Evolutionary conservation across 148 eudicot species (phyloP).

Genomic region (Tetragonia tetragonoides): DNA sequence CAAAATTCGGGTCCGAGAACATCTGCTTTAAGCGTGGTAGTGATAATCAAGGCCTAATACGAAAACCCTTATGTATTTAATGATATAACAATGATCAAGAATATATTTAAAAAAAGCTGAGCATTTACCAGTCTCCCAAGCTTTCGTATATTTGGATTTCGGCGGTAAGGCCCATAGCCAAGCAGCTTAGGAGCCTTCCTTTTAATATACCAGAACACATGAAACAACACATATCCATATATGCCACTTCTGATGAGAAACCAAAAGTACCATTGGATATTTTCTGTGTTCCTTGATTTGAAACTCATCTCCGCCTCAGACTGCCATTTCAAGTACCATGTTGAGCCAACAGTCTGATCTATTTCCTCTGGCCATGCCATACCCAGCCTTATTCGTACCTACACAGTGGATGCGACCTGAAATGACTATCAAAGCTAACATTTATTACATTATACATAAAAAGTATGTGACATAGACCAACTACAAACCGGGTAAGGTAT

Average conservation of each 20-base stretch:
- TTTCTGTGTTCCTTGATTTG: constrained; percentile 44
- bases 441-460: constrained; percentile 1
- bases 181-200: constrained; percentile 59
- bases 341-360: constrained; percentile 51
- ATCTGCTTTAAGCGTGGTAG: neutral
- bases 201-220: constrained; percentile 48
- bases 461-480: constrained; percentile 10
- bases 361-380: constrained; percentile 81
- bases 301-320: constrained; percentile 63
- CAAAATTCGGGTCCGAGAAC: neutral
- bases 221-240: constrained; percentile 61
- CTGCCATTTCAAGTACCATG: constrained; percentile 85
- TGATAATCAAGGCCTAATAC: neutral
- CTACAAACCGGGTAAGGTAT: constrained; percentile 63
- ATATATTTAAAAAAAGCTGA: neutral
- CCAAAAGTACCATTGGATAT: constrained; percentile 45
- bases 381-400: constrained; percentile 62
- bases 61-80: neutral
- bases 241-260: constrained; percentile 48
- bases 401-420: constrained; percentile 20
- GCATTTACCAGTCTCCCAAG: constrained; percentile 60
- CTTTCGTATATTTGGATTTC: constrained; percentile 66
- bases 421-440: constrained; percentile 22
- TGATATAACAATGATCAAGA: neutral
- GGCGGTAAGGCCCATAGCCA: constrained; percentile 61